phyloP scores from a whole-genome alignment of 768 basidiomycete genomes.

The Termitomyces bulborhizus region DNA sequence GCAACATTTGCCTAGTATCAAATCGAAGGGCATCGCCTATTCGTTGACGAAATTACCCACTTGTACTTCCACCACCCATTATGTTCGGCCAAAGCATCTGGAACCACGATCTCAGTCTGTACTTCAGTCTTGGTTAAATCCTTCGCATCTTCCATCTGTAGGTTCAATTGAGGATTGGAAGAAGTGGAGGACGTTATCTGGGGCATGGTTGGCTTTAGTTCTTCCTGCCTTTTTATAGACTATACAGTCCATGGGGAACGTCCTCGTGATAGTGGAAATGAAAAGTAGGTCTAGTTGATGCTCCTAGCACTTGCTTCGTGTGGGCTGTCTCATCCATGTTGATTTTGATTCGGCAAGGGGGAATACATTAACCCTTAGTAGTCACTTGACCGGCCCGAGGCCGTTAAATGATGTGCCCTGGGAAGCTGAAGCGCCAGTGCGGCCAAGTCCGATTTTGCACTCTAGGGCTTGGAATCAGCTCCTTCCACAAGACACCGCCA shows the following conservation, averaged over 20 bases:
- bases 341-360: not conserved
- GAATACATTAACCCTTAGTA: not conserved
- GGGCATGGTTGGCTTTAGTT: not conserved
- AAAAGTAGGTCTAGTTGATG: not conserved
- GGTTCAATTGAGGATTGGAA: not conserved
- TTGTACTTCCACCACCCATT: slow-evolving; percentile 25
- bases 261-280: not conserved
- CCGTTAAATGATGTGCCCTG: not conserved
- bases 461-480: not conserved
- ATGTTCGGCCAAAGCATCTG: not conserved
- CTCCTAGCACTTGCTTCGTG: not conserved
- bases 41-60: slow-evolving; percentile 6
- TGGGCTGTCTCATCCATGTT: too few species aligned
- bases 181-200: not conserved
- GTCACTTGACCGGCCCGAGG: not conserved
- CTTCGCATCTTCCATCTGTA: not conserved
- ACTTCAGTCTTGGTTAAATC: not conserved
- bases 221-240: not conserved
- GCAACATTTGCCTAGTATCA: slow-evolving; percentile 20
- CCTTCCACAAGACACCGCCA: not conserved
- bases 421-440: not conserved
- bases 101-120: not conserved
- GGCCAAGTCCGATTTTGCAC: not conserved
- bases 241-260: not conserved
- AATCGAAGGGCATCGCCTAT: not conserved